A percentile compares a stretch with the other conserved stretches of the same genome.
Evolutionary conservation across 345 rosid genomes (phyloP).

Genomic region (Acer yangbiense): DNA sequence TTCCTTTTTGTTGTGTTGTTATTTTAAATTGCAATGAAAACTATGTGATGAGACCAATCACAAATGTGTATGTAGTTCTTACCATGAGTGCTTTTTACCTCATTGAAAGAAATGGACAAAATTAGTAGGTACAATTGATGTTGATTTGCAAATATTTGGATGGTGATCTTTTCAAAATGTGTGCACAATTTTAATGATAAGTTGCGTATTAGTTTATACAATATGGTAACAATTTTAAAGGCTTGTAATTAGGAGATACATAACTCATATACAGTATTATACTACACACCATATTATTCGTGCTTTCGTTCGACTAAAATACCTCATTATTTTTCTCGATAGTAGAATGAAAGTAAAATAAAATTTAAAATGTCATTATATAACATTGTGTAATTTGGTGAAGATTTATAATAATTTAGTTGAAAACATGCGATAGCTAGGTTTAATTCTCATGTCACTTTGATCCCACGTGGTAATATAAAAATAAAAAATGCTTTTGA

Average conservation of each 20-base stretch:
- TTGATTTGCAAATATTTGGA: conserved; percentile 19
- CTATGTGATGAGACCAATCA: neutral
- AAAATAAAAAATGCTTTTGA: neutral
- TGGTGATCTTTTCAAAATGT: neutral
- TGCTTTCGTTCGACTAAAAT: too few relatives aligned
- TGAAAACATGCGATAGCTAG: neutral
- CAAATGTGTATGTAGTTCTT: neutral
- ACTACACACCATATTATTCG: too few relatives aligned
- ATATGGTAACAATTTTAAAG: too few relatives aligned
- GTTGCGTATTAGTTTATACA: neutral
- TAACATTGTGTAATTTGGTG: too few relatives aligned
- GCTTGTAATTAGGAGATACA: neutral
- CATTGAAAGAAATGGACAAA: conserved; percentile 19
- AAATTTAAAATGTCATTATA: too few relatives aligned
- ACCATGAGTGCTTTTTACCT: conserved; percentile 3
- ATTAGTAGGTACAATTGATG: conserved; percentile 27
- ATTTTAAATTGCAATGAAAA: neutral
- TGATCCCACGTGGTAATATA: neutral
- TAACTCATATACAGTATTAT: too few relatives aligned
- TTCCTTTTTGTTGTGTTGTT: neutral
- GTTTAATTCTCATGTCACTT: neutral
- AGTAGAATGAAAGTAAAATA: too few relatives aligned
- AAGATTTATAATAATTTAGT: neutral
- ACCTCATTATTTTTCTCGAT: too few relatives aligned
- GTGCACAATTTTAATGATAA: neutral